Percentiles rank a stretch among this genome's conserved stretches.
Evolutionary conservation across 2,329 filamentous ascomycete species (phyloP).

Genomic region (Ophiocordyceps polyrhachis-furcata): DNA sequence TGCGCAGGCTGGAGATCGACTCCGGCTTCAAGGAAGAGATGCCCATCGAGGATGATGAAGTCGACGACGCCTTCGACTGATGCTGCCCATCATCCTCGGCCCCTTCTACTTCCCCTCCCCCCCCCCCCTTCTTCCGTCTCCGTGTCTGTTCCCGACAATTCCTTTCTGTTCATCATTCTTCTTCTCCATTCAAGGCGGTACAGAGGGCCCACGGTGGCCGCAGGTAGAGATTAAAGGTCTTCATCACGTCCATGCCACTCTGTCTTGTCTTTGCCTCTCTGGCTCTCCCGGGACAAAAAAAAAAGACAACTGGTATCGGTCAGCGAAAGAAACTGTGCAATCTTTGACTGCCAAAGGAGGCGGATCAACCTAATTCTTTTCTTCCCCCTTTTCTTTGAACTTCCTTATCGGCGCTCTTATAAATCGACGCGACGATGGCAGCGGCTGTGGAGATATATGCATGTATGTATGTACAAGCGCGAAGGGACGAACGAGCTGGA

Average conservation of each 20-base stretch:
- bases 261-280: background rate
- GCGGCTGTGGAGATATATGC: no score
- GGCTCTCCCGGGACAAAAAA: background rate
- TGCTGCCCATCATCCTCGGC: background rate
- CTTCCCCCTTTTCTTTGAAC: no score
- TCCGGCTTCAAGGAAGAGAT: conserved; percentile 58
- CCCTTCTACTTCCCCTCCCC: background rate
- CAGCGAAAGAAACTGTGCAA: no score
- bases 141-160: background rate
- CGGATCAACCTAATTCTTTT: no score
- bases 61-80: conserved; percentile 23
- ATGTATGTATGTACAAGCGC: no score
- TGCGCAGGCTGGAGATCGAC: conserved; percentile 55
- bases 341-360: no score
- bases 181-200: background rate
- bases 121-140: background rate
- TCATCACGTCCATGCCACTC: background rate
- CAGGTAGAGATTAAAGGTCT: background rate
- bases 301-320: background rate
- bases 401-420: no score
- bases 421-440: no score
- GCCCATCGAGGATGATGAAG: conserved; percentile 40
- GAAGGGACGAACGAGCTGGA: no score
- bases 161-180: background rate
- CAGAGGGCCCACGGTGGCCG: background rate